These are phyloP conservation scores for Aaosphaeria arxii DNA, from an alignment of 2,329 filamentous ascomycete species.

Conservation along the genomic window DNA sequence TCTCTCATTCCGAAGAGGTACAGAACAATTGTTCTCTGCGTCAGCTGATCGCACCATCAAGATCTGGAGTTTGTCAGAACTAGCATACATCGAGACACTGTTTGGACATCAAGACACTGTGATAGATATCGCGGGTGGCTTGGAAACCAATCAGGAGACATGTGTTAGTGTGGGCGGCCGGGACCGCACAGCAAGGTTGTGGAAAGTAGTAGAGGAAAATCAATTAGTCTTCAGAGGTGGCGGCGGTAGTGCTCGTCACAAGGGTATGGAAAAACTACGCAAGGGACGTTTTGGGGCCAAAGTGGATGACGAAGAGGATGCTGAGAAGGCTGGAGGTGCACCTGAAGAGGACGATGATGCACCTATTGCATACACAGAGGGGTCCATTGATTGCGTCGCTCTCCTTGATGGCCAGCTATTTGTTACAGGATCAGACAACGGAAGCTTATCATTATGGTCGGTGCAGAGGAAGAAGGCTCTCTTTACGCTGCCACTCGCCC, in stretches of 20 bases:
- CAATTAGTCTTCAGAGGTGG: constrained; percentile 94
- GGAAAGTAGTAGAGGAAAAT: constrained; percentile 95
- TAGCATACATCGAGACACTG: constrained; percentile 91
- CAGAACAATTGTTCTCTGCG: constrained; percentile 87
- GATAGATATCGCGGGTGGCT: constrained; percentile 65
- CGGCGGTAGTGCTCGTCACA: constrained; percentile 54
- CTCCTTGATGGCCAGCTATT: constrained; percentile 88
- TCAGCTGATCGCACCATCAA: constrained; percentile 93
- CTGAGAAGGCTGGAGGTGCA: constrained; percentile 32
- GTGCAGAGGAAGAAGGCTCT: constrained; percentile 93
- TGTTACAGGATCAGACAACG: constrained; percentile 91
- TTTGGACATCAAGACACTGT: constrained; percentile 95
- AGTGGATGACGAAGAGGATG: constrained; percentile 36
- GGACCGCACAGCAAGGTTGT: constrained; percentile 86
- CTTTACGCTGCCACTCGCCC: constrained; percentile 73
- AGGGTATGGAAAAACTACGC: constrained; percentile 36
- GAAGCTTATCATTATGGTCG: constrained; percentile 81
- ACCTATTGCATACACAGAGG: constrained; percentile 58
- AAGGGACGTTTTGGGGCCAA: constrained; percentile 33
- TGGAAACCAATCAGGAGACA: constrained; percentile 70
- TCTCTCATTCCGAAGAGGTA: constrained; percentile 79
- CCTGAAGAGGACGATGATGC: constrained; percentile 41
- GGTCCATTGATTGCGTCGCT: constrained; percentile 86
- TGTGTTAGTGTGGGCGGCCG: constrained; percentile 88
- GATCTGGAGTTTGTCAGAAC: constrained; percentile 87